Percentiles rank a stretch among this genome's conserved stretches.
Evolutionary conservation across 2,329 filamentous ascomycete species (phyloP).

Genomic region (Zymoseptoria tritici): DNA sequence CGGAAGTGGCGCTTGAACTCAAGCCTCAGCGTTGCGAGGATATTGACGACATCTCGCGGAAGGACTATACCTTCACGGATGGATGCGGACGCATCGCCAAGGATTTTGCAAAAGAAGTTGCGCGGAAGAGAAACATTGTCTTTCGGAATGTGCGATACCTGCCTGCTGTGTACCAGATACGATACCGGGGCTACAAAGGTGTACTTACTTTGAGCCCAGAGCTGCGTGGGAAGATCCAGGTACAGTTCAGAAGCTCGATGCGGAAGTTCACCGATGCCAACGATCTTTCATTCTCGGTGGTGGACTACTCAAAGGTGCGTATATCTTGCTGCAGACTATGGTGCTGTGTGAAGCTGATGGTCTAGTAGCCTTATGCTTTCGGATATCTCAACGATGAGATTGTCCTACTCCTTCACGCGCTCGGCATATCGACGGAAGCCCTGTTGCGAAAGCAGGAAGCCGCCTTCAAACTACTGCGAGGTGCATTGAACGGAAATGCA

Average conservation of each 20-base stretch:
- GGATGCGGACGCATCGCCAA: constrained; percentile 1
- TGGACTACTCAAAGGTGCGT: constrained; percentile 1
- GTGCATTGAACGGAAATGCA: not conserved
- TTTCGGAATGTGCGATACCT: constrained; percentile 1
- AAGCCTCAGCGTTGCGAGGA: not conserved
- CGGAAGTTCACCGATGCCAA: constrained; percentile 1
- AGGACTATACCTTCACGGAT: constrained; percentile 2
- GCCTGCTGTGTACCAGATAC: constrained; percentile 2
- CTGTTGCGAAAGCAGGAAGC: not conserved
- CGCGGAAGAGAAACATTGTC: not conserved
- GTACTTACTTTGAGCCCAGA: not conserved
- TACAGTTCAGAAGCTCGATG: constrained; percentile 1
- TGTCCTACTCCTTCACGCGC: constrained; percentile 1
- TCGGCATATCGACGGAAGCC: not conserved
- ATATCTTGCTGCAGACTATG: not conserved
- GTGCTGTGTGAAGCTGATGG: not conserved
- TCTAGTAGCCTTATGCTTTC: not conserved
- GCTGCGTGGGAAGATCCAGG: not conserved
- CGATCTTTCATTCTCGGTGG: constrained; percentile 2
- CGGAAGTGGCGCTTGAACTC: not conserved
- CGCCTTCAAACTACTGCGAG: not conserved
- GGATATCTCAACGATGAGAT: constrained; percentile 5
- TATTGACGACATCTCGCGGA: not conserved
- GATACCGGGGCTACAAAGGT: constrained; percentile 4
- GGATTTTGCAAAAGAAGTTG: not conserved